Conservation (phyloP, 2,329 filamentous ascomycete species). For the Colletotrichum caudatum region DNA sequence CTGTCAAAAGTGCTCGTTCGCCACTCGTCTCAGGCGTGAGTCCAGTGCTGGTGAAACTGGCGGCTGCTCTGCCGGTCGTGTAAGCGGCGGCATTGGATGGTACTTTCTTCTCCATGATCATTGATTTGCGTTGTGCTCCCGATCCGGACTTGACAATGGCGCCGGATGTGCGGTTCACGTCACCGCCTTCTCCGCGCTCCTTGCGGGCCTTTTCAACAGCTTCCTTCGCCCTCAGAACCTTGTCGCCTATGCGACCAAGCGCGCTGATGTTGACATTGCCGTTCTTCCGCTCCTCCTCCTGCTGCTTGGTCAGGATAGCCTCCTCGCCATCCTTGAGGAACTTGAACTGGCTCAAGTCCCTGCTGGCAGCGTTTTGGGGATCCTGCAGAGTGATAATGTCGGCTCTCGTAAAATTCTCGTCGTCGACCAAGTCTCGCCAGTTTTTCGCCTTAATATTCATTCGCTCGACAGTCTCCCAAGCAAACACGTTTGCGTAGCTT, state of each 20-base stretch:
- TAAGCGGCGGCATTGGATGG: conserved; percentile 90
- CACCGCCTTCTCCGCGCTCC: conserved; percentile 72
- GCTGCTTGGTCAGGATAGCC: conserved; percentile 74
- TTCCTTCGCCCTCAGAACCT: conserved; percentile 91
- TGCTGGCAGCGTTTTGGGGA: conserved; percentile 85
- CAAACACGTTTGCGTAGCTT: conserved; percentile 93
- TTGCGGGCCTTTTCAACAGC: conserved; percentile 91
- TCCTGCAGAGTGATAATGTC: conserved; percentile 98
- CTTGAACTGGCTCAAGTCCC: conserved; percentile 90
- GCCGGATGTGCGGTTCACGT: conserved; percentile 67
- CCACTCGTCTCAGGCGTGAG: conserved; percentile 91
- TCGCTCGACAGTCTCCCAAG: conserved; percentile 93
- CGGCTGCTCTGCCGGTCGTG: conserved; percentile 90
- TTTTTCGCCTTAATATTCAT: conserved; percentile 98
- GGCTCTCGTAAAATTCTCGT: conserved; percentile 85
- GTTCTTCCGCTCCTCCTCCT: conserved; percentile 74
- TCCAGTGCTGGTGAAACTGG: conserved; percentile 95
- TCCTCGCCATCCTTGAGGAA: conserved; percentile 86
- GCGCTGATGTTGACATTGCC: conserved; percentile 83
- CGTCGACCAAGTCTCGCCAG: conserved; percentile 91
- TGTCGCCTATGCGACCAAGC: conserved; percentile 81
- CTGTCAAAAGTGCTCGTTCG: conserved; percentile 85
- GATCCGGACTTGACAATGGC: conserved; percentile 54
- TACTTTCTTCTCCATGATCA: conserved; percentile 68
- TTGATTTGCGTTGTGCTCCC: conserved; percentile 53